Conservation (phyloP, 768 basidiomycete genomes). For the Kwoniella mangroviensis region DNA sequence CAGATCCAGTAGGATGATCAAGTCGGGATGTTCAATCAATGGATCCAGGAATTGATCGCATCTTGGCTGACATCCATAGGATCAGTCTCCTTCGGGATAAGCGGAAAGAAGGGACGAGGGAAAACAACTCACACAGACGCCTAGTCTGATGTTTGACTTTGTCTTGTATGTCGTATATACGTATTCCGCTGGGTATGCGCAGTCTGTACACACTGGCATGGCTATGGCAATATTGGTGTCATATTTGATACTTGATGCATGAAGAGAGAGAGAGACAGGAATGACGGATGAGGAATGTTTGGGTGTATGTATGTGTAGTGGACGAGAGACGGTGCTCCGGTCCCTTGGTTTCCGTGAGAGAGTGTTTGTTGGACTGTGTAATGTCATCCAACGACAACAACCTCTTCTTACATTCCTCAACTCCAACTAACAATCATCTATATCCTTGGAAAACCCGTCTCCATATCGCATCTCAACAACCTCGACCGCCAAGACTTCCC, state of each 20-base stretch:
- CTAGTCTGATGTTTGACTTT: conserved; percentile 56
- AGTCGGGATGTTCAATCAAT: conserved; percentile 55
- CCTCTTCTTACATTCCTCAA: background rate
- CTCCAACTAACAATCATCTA: background rate
- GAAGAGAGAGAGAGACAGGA: background rate
- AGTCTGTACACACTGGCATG: conserved; percentile 57
- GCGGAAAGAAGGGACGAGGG: background rate
- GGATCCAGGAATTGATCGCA: conserved; percentile 56
- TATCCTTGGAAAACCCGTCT: background rate
- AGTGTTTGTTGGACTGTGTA: no score
- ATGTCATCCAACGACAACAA: background rate
- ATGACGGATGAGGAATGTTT: background rate
- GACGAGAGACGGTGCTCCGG: background rate
- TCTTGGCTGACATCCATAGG: conserved; percentile 24
- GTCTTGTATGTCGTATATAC: conserved; percentile 58
- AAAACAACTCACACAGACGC: conserved; percentile 51
- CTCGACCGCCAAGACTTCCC: background rate
- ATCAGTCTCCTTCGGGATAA: background rate
- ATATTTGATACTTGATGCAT: background rate
- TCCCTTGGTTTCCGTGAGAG: background rate
- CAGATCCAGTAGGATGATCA: conserved; percentile 55
- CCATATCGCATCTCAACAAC: background rate
- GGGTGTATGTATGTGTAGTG: background rate
- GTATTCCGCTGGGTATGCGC: conserved; percentile 46
- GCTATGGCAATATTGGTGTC: background rate